Base-by-base conservation (phyloP, 257 asterid species). In the Jaltomata sinuosa region DNA sequence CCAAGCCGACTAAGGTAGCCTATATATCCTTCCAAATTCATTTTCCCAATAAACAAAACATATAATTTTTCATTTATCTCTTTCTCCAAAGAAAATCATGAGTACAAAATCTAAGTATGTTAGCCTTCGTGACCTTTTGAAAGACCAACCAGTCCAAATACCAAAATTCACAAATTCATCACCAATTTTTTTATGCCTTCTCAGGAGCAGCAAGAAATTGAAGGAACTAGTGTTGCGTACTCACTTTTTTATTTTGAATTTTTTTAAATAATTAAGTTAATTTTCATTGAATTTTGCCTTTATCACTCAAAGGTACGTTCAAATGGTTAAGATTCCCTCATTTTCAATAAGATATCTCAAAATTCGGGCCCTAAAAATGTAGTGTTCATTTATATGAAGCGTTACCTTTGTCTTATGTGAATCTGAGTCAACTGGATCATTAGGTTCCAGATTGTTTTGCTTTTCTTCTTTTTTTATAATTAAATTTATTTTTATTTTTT, bases 101-200 rank as follows among this genome's bases (percentile, higher is more conserved):
- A 78, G 83, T 45, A 32, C 31, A n/a, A 25, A 47, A 16, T 74
- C 55, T 14, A 77, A 64, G 36, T 86, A 86, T 40, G 59, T 68
- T 21, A 86, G 88, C 49, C 86, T 83, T n/a, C 32, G 47, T 2
- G 77, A 86, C 15, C 84, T 83, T 77, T 76, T 86, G 49, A 69
- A 65, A 49, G 27, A 38, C 5, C 45, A 47, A 49, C 68, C 79
- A 14, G 54, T 81, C 42, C 14, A 45, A 6, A 0, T 74, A 45
- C 1, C 40, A 74, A 74, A 72, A n/a, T 72, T 74, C 3, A 0
- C 11, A 25, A 25, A 25, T 74, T 32, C 81, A 15, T 25, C 27
- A n/a, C 81, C 81, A 45, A 22, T 38, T 59, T 14, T 74, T 45
- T 74, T 45, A 8, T 25, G 81, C 9, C 59, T 74, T 74, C 81